Evolutionary conservation across 2,329 filamentous ascomycete genomes (phyloP).

Genomic region (Chrysoporthe cubensis): DNA sequence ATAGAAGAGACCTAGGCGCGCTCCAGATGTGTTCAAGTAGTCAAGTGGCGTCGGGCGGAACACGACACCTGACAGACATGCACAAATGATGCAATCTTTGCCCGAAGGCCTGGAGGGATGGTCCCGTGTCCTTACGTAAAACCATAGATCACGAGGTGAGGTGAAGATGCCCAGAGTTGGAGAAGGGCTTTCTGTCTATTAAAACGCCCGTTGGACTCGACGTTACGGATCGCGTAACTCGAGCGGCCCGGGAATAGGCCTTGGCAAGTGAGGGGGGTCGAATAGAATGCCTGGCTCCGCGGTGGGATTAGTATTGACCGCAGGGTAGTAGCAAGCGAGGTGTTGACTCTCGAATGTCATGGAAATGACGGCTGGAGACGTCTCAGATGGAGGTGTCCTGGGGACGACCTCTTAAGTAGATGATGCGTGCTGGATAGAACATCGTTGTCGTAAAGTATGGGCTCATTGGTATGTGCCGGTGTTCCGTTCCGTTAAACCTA

Average conservation of each 20-base stretch:
- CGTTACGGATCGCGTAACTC: not conserved
- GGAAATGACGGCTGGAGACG: too few relatives aligned
- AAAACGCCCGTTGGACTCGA: too few relatives aligned
- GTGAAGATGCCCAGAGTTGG: conserved; percentile 7
- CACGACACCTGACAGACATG: not conserved
- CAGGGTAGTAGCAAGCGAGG: not conserved
- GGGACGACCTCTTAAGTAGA: too few relatives aligned
- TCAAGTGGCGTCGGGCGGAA: not conserved
- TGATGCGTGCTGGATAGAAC: too few relatives aligned
- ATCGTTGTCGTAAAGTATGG: too few relatives aligned
- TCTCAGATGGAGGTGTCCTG: too few relatives aligned
- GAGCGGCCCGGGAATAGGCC: not conserved
- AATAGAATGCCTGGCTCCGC: not conserved
- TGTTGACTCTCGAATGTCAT: too few relatives aligned
- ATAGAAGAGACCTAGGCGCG: not conserved
- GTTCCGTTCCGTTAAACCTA: too few relatives aligned
- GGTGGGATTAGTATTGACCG: not conserved
- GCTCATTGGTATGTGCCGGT: too few relatives aligned
- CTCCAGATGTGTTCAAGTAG: not conserved
- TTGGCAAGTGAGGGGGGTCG: not conserved
- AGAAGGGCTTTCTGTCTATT: not conserved
- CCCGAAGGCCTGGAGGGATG: not conserved
- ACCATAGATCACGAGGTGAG: conserved; percentile 8
- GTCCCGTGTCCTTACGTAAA: conserved; percentile 14
- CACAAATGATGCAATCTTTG: not conserved